Conservation (phyloP, 106 monocot genomes). For the Posidonia australis region DNA sequence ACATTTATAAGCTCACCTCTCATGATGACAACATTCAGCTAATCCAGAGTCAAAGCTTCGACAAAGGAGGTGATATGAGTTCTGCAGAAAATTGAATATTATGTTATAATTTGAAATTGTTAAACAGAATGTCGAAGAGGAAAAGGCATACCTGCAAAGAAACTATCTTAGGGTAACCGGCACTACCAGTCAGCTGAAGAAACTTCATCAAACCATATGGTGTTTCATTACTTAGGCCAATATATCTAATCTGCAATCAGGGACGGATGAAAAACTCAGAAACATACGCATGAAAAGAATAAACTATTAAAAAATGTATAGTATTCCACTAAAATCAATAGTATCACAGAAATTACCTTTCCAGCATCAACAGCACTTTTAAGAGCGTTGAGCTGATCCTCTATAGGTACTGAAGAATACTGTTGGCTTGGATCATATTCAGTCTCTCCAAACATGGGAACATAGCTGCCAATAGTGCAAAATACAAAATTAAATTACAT, state of each 20-base stretch:
- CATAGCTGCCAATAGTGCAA: constrained; percentile 39
- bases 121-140: neutral
- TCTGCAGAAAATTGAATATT: constrained; percentile 37
- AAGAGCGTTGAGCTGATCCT: constrained; percentile 69
- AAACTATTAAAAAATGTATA: no score
- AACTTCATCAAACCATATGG: constrained; percentile 96
- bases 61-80: constrained; percentile 79
- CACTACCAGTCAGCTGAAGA: constrained; percentile 46
- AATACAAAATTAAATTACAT: no score
- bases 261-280: neutral
- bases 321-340: neutral
- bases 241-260: constrained; percentile 68
- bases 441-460: constrained; percentile 99
- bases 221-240: constrained; percentile 93
- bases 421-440: constrained; percentile 71
- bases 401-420: constrained; percentile 54
- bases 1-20: no score
- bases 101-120: neutral
- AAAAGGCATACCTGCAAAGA: constrained; percentile 45
- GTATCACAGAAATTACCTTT: constrained; percentile 55
- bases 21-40: constrained; percentile 97
- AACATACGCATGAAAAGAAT: no score
- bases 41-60: constrained; percentile 81
- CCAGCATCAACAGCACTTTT: constrained; percentile 70
- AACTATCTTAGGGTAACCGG: constrained; percentile 35